phyloP scores from a whole-genome alignment of 1,284 basidiomycete species.

The Trametes sp. region DNA sequence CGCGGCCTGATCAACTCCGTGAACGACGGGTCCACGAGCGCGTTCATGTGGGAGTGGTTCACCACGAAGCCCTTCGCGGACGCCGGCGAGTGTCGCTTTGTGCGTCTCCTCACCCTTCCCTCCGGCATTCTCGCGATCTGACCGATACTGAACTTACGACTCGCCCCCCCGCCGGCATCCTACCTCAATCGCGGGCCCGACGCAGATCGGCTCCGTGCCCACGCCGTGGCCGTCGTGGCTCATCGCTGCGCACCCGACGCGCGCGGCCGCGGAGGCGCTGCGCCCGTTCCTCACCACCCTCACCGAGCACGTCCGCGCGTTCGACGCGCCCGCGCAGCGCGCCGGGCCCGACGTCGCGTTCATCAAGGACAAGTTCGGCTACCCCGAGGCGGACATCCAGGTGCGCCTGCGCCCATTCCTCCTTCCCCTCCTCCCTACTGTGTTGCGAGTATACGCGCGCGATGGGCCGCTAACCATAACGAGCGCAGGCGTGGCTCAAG shows the following conservation, averaged over 20 bases:
- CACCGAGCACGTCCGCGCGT: constrained; percentile 69
- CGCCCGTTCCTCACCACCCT: constrained; percentile 71
- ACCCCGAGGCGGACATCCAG: constrained; percentile 80
- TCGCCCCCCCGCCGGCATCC: neutral
- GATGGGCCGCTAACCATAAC: neutral
- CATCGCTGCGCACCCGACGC: constrained; percentile 82
- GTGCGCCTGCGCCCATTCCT: constrained; percentile 45
- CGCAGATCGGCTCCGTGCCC: constrained; percentile 83
- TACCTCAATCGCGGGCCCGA: neutral
- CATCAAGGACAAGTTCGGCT: constrained; percentile 82
- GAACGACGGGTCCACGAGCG: constrained; percentile 83
- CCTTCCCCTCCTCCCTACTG: constrained; percentile 26
- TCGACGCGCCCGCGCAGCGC: constrained; percentile 73
- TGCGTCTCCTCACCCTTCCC: constrained; percentile 45
- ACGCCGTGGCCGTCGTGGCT: constrained; percentile 99
- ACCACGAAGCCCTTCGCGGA: constrained; percentile 95
- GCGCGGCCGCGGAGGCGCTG: constrained; percentile 60
- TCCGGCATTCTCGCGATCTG: neutral
- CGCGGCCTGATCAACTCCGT: constrained; percentile 90
- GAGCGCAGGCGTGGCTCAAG: constrained; percentile 75
- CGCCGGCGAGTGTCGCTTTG: constrained; percentile 84
- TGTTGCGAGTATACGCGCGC: too few relatives aligned
- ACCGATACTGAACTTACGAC: neutral
- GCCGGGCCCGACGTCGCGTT: constrained; percentile 72
- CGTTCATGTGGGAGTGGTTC: constrained; percentile 98